phyloP scores from a whole-genome alignment of 2,329 filamentous ascomycete species.

The Aureobasidium musti region DNA sequence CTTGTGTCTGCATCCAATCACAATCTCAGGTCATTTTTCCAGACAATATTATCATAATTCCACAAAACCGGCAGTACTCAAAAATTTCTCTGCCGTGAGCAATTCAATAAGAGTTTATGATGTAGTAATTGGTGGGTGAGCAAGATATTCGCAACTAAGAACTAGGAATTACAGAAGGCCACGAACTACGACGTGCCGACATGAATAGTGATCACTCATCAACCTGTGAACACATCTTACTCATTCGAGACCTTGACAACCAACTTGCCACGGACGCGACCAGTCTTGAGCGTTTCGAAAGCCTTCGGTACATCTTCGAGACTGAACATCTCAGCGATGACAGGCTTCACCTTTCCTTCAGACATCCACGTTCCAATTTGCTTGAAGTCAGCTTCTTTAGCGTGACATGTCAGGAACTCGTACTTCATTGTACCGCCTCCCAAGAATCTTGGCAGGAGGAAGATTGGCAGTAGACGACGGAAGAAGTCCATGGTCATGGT shows the following conservation, averaged over 20 bases:
- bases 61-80: neutral
- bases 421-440: slow-evolving; percentile 55
- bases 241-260: slow-evolving; percentile 43
- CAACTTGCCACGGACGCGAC: slow-evolving; percentile 61
- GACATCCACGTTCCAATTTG: slow-evolving; percentile 58
- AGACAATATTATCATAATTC: neutral
- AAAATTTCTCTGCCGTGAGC: neutral
- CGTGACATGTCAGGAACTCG: slow-evolving; percentile 44
- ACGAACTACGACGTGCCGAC: neutral
- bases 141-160: neutral
- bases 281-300: slow-evolving; percentile 60
- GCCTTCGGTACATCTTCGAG: slow-evolving; percentile 61
- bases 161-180: neutral
- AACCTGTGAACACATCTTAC: neutral
- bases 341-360: slow-evolving; percentile 59
- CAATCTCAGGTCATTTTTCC: neutral
- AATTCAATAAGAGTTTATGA: neutral
- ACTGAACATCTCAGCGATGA: slow-evolving; percentile 58
- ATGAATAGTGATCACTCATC: neutral
- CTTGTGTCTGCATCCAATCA: slow-evolving; percentile 11
- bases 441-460: slow-evolving; percentile 50
- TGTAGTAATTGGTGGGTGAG: neutral
- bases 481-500: slow-evolving; percentile 40
- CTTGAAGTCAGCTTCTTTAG: slow-evolving; percentile 49
- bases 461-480: slow-evolving; percentile 42